A percentile compares a stretch with the other conserved stretches of the same genome.
These are phyloP conservation scores for Mycosphaerella arachidis DNA, from an alignment of 2,329 filamentous ascomycete genomes.

Conservation along the genomic window DNA sequence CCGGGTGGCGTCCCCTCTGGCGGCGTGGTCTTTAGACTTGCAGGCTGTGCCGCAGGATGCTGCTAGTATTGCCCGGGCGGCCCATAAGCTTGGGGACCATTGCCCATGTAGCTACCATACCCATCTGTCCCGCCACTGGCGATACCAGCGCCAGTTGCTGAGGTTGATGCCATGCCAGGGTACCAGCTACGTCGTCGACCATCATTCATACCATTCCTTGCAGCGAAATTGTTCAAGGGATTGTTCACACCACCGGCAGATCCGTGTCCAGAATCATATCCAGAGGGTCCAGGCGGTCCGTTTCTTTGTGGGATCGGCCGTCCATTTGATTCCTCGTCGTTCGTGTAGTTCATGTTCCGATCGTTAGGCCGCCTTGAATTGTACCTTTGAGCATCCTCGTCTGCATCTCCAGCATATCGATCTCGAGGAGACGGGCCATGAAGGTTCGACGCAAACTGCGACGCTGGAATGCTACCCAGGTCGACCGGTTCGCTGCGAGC, in stretches of 20 bases:
- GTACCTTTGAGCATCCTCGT: constrained; percentile 12
- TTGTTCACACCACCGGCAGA: constrained; percentile 6
- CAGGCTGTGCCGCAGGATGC: neutral
- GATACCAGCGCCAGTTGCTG: neutral
- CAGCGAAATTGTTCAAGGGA: constrained; percentile 5
- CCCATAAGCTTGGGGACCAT: constrained; percentile 11
- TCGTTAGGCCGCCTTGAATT: constrained; percentile 10
- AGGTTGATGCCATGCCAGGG: constrained; percentile 6
- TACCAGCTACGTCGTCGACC: constrained; percentile 25
- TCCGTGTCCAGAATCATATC: constrained; percentile 15
- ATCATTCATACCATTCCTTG: constrained; percentile 3
- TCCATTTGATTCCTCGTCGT: constrained; percentile 17
- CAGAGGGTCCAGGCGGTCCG: constrained; percentile 8
- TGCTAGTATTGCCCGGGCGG: constrained; percentile 19
- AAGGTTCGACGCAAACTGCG: constrained; percentile 27
- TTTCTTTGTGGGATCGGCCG: constrained; percentile 18
- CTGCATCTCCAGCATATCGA: constrained; percentile 16
- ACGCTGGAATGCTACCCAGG: constrained; percentile 21
- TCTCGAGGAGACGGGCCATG: constrained; percentile 18
- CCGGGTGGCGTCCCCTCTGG: neutral
- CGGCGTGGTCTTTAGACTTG: neutral
- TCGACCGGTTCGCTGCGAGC: constrained; percentile 25
- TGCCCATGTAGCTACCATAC: constrained; percentile 21
- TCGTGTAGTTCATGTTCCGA: constrained; percentile 9
- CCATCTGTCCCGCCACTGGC: constrained; percentile 22